phyloP scores from a whole-genome alignment of 78 protist species.

The Anaeramoeba flamelloides region DNA sequence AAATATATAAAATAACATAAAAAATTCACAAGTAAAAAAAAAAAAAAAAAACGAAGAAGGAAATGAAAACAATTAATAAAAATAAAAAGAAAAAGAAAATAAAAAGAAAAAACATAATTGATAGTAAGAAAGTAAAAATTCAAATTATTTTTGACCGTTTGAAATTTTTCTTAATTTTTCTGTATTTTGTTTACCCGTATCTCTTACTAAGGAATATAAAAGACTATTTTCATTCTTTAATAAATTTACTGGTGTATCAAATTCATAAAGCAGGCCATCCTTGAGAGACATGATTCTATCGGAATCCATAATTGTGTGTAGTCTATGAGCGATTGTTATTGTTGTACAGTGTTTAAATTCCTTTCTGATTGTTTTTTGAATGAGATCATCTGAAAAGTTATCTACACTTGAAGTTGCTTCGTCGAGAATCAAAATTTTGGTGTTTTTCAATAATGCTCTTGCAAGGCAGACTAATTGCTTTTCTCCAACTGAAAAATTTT shows the following conservation, averaged over 20 bases:
- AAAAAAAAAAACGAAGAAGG: too few species aligned
- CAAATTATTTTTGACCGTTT: too few species aligned
- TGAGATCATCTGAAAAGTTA: neutral
- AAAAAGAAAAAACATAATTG: too few species aligned
- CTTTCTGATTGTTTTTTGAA: neutral
- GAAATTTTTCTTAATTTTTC: too few species aligned
- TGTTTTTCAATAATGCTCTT: neutral
- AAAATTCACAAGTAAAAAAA: too few species aligned
- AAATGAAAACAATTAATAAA: too few species aligned
- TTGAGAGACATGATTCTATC: neutral
- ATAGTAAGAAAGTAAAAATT: too few species aligned
- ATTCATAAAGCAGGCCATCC: neutral
- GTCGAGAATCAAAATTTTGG: neutral
- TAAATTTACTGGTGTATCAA: neutral
- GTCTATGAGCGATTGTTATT: constrained; percentile 4
- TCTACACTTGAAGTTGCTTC: constrained; percentile 1
- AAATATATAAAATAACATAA: too few species aligned
- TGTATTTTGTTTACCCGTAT: too few species aligned
- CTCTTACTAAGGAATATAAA: neutral
- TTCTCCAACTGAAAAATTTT: neutral
- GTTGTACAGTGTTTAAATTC: neutral
- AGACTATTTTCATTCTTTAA: neutral
- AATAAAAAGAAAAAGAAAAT: too few species aligned
- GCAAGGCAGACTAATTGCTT: neutral
- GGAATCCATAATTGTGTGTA: neutral